Evolutionary conservation across 2,329 filamentous ascomycete genomes (phyloP).

Genomic region (Sphaerostilbella broomeana): DNA sequence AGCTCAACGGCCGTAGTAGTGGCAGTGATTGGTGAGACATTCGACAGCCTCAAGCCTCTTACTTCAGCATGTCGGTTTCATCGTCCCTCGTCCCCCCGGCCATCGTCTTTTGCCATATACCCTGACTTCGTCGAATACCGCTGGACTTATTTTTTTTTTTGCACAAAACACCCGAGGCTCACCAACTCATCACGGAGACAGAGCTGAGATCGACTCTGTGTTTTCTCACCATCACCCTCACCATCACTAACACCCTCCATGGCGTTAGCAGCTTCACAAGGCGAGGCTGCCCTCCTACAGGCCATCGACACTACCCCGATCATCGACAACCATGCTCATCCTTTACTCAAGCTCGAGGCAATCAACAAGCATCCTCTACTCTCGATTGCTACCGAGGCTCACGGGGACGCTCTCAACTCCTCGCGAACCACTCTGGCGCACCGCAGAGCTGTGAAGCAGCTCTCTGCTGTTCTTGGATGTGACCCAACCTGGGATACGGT

Average conservation of each 20-base stretch:
- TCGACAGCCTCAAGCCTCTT: no score
- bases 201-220: neutral
- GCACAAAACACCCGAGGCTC: no score
- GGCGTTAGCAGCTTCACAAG: neutral
- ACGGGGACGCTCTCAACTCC: conserved; percentile 58
- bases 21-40: no score
- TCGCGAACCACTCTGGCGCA: conserved; percentile 59
- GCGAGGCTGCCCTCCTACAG: conserved; percentile 17
- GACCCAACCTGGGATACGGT: conserved; percentile 55
- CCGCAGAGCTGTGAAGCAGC: conserved; percentile 61
- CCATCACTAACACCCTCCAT: neutral
- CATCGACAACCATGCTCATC: conserved; percentile 69
- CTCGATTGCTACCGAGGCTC: conserved; percentile 66
- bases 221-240: neutral
- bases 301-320: conserved; percentile 53
- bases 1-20: no score
- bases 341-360: conserved; percentile 50
- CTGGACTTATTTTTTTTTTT: no score
- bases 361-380: conserved; percentile 43
- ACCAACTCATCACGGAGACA: no score
- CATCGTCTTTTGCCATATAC: no score
- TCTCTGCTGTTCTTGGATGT: conserved; percentile 59
- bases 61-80: no score
- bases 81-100: no score
- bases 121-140: no score